phyloP scores from a whole-genome alignment of 768 basidiomycete species.

The Pilatotrama ljubarskyi region DNA sequence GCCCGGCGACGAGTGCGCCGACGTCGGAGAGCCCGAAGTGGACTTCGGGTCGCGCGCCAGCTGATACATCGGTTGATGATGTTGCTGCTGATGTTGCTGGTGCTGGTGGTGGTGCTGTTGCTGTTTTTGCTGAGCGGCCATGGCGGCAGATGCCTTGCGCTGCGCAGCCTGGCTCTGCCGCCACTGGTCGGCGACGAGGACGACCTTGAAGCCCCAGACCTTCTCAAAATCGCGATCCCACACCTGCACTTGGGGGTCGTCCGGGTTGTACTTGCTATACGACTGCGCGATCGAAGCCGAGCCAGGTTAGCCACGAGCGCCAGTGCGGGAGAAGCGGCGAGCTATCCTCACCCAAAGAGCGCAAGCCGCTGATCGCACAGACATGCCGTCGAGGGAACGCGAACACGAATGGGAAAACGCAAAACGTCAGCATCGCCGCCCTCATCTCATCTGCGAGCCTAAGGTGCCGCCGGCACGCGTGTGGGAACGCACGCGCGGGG shows the following conservation, averaged over 20 bases:
- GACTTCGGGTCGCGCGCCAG: constrained; percentile 5
- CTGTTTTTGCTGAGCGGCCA: not conserved
- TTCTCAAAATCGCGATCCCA: constrained; percentile 69
- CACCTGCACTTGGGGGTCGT: constrained; percentile 52
- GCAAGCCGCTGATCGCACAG: constrained; percentile 56
- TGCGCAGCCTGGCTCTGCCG: constrained; percentile 25
- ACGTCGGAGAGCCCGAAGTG: constrained; percentile 16
- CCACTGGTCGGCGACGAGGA: constrained; percentile 32
- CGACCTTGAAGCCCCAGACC: constrained; percentile 54
- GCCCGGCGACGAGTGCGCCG: constrained; percentile 11
- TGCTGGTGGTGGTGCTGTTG: constrained; percentile 6
- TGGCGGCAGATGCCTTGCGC: constrained; percentile 19
- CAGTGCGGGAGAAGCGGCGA: not conserved
- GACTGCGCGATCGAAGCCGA: constrained; percentile 40
- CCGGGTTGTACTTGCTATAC: constrained; percentile 63
- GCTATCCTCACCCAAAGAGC: constrained; percentile 57
- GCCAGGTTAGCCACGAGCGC: not conserved
- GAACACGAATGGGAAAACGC: constrained; percentile 34
- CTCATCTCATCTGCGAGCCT: not conserved
- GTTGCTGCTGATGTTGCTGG: constrained; percentile 4
- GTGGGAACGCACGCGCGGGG: not conserved
- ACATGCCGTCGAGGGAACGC: constrained; percentile 39
- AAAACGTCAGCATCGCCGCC: constrained; percentile 2
- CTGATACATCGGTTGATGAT: not conserved
- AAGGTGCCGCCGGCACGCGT: constrained; percentile 1